Conservation (phyloP, 169 alveolate species). For the Plasmodium ovale region DNA sequence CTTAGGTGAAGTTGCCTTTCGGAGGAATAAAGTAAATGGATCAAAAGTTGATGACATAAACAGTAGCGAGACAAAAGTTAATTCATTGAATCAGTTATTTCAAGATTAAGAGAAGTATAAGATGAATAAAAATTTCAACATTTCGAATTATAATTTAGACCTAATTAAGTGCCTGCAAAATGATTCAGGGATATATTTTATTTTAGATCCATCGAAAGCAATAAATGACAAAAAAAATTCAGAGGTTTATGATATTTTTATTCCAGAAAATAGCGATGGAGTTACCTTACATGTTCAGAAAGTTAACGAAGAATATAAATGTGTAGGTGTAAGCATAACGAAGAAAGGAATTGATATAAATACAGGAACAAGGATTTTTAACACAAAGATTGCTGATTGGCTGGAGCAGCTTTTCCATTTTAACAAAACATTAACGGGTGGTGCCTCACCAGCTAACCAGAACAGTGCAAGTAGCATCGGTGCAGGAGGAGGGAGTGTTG, state of each 20-base stretch:
- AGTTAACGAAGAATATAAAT: slow-evolving; percentile 68
- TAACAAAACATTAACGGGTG: slow-evolving; percentile 26
- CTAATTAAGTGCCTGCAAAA: slow-evolving; percentile 70
- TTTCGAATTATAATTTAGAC: slow-evolving; percentile 65
- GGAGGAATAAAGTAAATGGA: slow-evolving; percentile 71
- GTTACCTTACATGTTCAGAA: slow-evolving; percentile 73
- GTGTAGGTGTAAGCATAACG: slow-evolving; percentile 74
- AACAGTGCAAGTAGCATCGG: neutral
- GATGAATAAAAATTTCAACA: slow-evolving; percentile 58
- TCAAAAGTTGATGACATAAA: slow-evolving; percentile 47
- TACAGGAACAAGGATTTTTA: slow-evolving; percentile 65
- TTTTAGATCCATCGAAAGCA: slow-evolving; percentile 69
- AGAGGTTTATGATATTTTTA: slow-evolving; percentile 64
- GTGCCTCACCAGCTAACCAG: neutral
- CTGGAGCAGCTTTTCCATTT: slow-evolving; percentile 59
- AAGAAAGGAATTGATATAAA: slow-evolving; percentile 62
- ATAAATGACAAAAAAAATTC: slow-evolving; percentile 51
- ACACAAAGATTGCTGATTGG: slow-evolving; percentile 73
- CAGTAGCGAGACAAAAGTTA: slow-evolving; percentile 7
- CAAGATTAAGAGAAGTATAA: slow-evolving; percentile 9
- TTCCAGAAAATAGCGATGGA: slow-evolving; percentile 71
- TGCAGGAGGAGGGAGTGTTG: neutral
- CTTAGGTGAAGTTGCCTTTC: slow-evolving; percentile 33
- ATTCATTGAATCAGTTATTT: slow-evolving; percentile 4
- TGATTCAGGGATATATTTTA: slow-evolving; percentile 69